Percentiles rank a stretch among this genome's conserved stretches.
Conservation (phyloP, 2,329 filamentous ascomycete species). For the Trichophyton benhamiae region DNA sequence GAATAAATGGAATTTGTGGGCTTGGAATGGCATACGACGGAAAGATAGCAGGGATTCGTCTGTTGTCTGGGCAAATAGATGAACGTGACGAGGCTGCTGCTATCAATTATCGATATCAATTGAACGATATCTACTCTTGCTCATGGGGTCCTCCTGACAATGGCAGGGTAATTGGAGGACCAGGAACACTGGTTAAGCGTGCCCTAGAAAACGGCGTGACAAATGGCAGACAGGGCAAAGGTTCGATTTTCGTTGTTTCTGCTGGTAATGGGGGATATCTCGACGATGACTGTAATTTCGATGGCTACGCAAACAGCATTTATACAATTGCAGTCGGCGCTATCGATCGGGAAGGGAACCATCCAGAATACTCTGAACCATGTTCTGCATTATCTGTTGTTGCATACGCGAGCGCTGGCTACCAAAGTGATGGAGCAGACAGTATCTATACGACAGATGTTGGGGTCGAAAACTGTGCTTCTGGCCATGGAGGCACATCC, state of each 20-base stretch:
- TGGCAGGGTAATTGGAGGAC: constrained; percentile 84
- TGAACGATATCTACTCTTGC: constrained; percentile 96
- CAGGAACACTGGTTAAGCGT: constrained; percentile 71
- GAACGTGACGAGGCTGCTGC: constrained; percentile 61
- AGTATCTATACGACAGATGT: too few relatives aligned
- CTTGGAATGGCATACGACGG: too few relatives aligned
- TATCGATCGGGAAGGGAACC: constrained; percentile 69
- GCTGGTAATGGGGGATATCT: constrained; percentile 97
- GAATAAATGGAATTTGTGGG: too few relatives aligned
- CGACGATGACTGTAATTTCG: constrained; percentile 65
- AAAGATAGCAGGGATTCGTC: constrained; percentile 59
- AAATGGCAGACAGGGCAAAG: constrained; percentile 67
- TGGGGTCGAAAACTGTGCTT: too few relatives aligned
- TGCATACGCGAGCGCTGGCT: too few relatives aligned
- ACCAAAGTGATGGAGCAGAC: too few relatives aligned
- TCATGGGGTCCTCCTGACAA: constrained; percentile 97
- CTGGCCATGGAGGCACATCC: constrained; percentile 35
- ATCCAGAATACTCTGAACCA: constrained; percentile 69
- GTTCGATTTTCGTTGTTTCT: constrained; percentile 92
- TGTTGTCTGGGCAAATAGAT: constrained; percentile 77
- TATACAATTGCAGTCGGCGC: constrained; percentile 98
- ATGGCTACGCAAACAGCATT: constrained; percentile 98
- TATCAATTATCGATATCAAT: constrained; percentile 80
- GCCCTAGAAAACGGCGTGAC: constrained; percentile 90
- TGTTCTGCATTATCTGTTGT: too few relatives aligned